Conservation (phyloP, 2,329 filamentous ascomycete species). For the Neonectria neomacrospora region DNA sequence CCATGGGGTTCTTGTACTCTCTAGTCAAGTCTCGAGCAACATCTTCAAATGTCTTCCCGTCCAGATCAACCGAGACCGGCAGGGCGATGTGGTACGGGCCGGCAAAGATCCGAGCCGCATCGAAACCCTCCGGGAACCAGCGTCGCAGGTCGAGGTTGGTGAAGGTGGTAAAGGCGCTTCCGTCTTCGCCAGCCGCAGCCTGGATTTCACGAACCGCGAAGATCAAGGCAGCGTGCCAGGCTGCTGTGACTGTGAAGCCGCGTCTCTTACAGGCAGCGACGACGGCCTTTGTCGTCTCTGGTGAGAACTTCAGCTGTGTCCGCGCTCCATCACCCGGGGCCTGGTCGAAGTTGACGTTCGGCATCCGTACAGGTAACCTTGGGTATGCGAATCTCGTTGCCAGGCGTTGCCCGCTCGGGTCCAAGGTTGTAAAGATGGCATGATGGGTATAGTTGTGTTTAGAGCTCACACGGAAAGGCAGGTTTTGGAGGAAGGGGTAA, state of each 20-base stretch:
- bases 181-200: background rate
- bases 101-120: background rate
- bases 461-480: too few species aligned
- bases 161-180: background rate
- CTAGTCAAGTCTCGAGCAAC: background rate
- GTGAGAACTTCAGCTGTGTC: too few species aligned
- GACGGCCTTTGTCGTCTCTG: too few species aligned
- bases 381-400: too few species aligned
- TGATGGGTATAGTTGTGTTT: background rate
- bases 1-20: background rate
- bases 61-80: background rate
- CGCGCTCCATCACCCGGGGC: too few species aligned
- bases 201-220: background rate
- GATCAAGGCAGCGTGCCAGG: too few species aligned
- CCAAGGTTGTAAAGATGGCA: background rate
- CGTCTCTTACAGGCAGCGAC: too few species aligned
- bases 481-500: too few species aligned
- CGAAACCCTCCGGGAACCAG: background rate
- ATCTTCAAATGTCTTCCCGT: background rate
- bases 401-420: too few species aligned
- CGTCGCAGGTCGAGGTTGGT: background rate
- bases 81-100: background rate
- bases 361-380: too few species aligned
- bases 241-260: too few species aligned
- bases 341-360: too few species aligned